phyloP scores from a whole-genome alignment of 2,329 filamentous ascomycete genomes.

The Diaporthe velutina region DNA sequence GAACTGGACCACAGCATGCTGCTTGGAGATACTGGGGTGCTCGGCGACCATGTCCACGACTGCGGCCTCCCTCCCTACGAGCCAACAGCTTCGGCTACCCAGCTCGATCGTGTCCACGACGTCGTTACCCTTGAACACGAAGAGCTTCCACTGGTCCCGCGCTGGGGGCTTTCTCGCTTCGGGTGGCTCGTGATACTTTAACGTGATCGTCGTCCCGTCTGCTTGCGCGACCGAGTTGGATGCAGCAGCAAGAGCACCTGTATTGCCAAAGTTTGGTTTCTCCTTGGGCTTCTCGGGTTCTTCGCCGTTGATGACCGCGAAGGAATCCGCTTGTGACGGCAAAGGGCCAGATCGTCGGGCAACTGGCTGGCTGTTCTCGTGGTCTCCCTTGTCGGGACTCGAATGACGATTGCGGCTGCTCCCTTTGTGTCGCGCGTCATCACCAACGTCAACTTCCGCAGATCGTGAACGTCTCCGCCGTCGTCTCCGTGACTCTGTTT shows the following conservation, averaged over 20 bases:
- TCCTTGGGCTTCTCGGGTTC: constrained; percentile 76
- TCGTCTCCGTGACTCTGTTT: constrained; percentile 21
- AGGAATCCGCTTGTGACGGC: constrained; percentile 71
- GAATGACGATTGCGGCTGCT: constrained; percentile 1
- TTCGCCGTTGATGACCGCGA: constrained; percentile 66
- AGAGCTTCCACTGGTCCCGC: constrained; percentile 87
- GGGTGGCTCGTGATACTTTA: constrained; percentile 96
- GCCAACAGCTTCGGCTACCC: constrained; percentile 85
- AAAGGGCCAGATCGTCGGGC: constrained; percentile 60
- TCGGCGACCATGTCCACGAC: constrained; percentile 88
- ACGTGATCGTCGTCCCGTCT: constrained; percentile 79
- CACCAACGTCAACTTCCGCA: not conserved
- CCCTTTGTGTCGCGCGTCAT: not conserved
- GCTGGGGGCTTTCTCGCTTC: constrained; percentile 90
- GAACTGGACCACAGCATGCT: constrained; percentile 96
- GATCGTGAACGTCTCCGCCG: constrained; percentile 15
- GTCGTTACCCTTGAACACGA: constrained; percentile 88
- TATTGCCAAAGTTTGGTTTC: constrained; percentile 86
- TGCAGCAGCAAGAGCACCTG: constrained; percentile 87
- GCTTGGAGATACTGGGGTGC: constrained; percentile 93
- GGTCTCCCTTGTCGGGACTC: not conserved
- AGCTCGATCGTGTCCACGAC: constrained; percentile 87
- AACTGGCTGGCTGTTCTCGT: constrained; percentile 23
- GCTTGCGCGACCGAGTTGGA: constrained; percentile 82
- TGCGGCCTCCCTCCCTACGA: constrained; percentile 83